Conservation (phyloP, 2,329 filamentous ascomycete species). For the Aspergillus calidoustus region DNA sequence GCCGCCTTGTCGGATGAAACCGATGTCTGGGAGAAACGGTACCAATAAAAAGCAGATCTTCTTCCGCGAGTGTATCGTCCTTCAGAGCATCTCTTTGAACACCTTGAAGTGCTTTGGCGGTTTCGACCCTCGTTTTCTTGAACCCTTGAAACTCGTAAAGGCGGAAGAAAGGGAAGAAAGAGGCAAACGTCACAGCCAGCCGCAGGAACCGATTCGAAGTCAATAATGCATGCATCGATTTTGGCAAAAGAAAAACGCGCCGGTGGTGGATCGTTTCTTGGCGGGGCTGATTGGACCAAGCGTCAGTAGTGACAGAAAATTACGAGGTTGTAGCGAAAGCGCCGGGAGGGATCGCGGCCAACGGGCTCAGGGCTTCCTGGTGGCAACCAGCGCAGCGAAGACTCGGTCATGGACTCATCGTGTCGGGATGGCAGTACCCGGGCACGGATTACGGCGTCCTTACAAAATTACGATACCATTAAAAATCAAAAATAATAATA, state of each 20-base stretch:
- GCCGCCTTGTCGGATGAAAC: conserved; percentile 18
- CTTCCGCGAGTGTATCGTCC: background rate
- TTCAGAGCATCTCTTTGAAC: background rate
- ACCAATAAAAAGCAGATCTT: background rate
- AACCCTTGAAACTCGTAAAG: background rate
- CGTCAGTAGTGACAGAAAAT: conserved; percentile 22
- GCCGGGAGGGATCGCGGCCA: background rate
- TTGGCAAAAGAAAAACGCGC: conserved; percentile 23
- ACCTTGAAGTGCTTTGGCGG: background rate
- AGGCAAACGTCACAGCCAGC: conserved; percentile 25
- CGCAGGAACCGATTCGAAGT: conserved; percentile 29
- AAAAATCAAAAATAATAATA: conserved; percentile 16
- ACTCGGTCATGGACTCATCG: background rate
- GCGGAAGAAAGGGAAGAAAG: background rate
- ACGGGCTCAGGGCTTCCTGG: conserved; percentile 18
- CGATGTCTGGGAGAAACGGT: conserved; percentile 1
- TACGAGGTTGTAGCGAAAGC: background rate
- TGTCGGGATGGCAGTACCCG: background rate
- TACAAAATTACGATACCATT: conserved; percentile 19
- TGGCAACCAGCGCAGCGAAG: conserved; percentile 24
- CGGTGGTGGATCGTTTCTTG: conserved; percentile 24
- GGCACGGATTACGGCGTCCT: conserved; percentile 19
- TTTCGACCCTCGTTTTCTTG: background rate
- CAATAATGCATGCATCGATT: conserved; percentile 21
- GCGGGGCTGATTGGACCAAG: conserved; percentile 31